Conservation (phyloP, 2,329 filamentous ascomycete genomes). For the Gyromitra esculenta region DNA sequence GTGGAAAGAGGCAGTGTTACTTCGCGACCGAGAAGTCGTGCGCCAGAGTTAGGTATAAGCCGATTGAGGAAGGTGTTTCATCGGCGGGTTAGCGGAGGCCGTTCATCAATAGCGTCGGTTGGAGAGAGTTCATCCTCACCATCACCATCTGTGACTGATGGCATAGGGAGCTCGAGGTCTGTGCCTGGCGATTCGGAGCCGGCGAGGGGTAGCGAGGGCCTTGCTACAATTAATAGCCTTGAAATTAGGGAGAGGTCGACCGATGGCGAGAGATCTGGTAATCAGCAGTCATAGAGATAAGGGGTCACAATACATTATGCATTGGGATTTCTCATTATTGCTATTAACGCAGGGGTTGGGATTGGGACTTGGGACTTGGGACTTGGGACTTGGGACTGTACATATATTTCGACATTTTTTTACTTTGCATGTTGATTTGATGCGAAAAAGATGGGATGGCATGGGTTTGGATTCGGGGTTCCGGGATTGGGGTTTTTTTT, state of each 20-base stretch:
- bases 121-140: constrained; percentile 24
- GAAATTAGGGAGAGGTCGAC: constrained; percentile 22
- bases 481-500: constrained; percentile 4
- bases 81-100: constrained; percentile 35
- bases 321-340: background rate
- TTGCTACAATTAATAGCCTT: constrained; percentile 43
- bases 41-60: constrained; percentile 51
- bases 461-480: constrained; percentile 24
- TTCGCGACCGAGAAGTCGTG: constrained; percentile 44
- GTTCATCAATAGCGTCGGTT: constrained; percentile 12
- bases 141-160: constrained; percentile 17
- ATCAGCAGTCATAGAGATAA: constrained; percentile 10
- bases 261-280: background rate
- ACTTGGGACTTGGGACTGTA: constrained; percentile 29
- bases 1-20: constrained; percentile 31
- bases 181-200: background rate
- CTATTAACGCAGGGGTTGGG: constrained; percentile 28
- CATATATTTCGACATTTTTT: constrained; percentile 32
- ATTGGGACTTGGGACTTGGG: constrained; percentile 1
- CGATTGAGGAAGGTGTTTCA: constrained; percentile 47
- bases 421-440: constrained; percentile 17
- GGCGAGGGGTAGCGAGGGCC: background rate
- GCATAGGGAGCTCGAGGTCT: background rate
- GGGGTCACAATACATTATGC: background rate
- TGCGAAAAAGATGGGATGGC: constrained; percentile 36